Conservation (phyloP, 805 yeast species). For the Cyberlindnera xishuangbannaensis region DNA sequence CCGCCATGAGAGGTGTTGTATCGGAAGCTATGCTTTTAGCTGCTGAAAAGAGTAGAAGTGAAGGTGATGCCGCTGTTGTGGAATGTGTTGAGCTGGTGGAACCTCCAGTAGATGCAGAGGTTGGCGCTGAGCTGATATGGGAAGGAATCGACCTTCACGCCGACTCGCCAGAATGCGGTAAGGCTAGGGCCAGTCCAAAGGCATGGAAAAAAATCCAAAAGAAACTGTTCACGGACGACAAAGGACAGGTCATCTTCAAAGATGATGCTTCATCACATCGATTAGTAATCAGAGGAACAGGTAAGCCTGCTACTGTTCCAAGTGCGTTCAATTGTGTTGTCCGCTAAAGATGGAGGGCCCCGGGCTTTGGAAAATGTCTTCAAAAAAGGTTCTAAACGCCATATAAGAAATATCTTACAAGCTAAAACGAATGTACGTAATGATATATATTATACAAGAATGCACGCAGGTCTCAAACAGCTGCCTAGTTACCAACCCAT, state of each 20-base stretch:
- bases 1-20: constrained; percentile 55
- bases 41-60: constrained; percentile 32
- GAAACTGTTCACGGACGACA: constrained; percentile 8
- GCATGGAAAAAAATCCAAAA: constrained; percentile 13
- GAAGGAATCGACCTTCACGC: constrained; percentile 18
- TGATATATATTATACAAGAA: no score
- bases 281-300: constrained; percentile 3
- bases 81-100: constrained; percentile 38
- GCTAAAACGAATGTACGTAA: no score
- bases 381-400: no score
- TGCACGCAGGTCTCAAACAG: no score
- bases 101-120: constrained; percentile 34
- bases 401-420: no score
- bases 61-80: constrained; percentile 1
- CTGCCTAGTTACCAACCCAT: constrained; percentile 70
- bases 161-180: constrained; percentile 4
- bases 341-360: no score
- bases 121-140: constrained; percentile 39
- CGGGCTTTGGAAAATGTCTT: no score
- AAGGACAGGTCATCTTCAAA: constrained; percentile 10
- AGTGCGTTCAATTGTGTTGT: constrained; percentile 11
- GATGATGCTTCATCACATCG: constrained; percentile 3
- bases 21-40: constrained; percentile 67
- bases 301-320: constrained; percentile 4
- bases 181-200: constrained; percentile 9